Percentiles rank a stretch among this genome's conserved stretches.
Conservation (phyloP, 768 basidiomycete species). For the Favolaschia claudopus region DNA sequence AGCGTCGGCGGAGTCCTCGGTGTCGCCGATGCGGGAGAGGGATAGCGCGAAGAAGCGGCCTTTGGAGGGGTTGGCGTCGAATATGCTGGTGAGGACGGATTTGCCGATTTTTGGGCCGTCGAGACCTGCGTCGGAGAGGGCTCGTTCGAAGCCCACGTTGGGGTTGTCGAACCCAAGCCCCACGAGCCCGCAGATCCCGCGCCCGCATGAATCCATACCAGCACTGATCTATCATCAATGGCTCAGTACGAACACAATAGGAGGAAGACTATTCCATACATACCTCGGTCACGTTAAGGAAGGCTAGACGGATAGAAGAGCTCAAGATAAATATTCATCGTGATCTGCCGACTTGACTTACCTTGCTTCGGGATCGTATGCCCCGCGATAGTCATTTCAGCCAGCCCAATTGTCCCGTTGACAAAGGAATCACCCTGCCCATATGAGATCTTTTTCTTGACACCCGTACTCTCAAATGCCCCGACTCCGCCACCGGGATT, state of each 20-base stretch:
- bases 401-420: constrained; percentile 8
- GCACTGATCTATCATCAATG: neutral
- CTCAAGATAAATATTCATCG: neutral
- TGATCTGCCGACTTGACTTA: neutral
- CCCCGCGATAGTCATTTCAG: constrained; percentile 1
- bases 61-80: constrained; percentile 7
- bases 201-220: neutral
- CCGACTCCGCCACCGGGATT: neutral
- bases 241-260: neutral
- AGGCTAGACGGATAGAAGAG: neutral
- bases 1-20: neutral
- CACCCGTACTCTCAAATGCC: constrained; percentile 2
- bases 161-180: constrained; percentile 16
- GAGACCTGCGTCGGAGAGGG: neutral
- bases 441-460: neutral
- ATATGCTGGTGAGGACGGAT: constrained; percentile 14
- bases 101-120: constrained; percentile 6
- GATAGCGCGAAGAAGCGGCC: constrained; percentile 14
- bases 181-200: constrained; percentile 5
- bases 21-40: constrained; percentile 5
- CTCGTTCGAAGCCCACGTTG: neutral
- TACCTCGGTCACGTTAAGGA: constrained; percentile 13
- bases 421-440: neutral
- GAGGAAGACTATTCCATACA: neutral
- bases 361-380: constrained; percentile 14